Base-by-base conservation (phyloP, 805 yeast genomes). In the Spathaspora gorwiae region DNA sequence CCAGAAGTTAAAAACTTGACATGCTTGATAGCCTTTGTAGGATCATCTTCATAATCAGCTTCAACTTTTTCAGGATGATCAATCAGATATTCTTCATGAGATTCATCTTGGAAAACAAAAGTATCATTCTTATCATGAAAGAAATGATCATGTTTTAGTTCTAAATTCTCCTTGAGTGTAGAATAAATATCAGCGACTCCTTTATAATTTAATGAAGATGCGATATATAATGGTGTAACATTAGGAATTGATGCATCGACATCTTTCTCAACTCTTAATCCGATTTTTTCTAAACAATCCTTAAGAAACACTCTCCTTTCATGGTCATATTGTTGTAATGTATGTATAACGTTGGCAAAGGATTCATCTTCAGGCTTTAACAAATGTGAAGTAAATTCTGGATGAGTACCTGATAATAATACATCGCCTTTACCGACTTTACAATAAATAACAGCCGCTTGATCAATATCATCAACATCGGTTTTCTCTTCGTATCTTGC, bases 361-460 rank as follows among this genome's bases (percentile, higher is more conserved):
- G 35, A 26, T 9, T 35, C 44, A 33, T 45, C 42, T 38, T 43
- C 19, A 0, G 62, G 64, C 48, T 76, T 65, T 50, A 82, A 54
- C 12, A 76, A 66, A 12, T 64, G 60, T 0, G 89, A 84, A 2
- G 80, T 71, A 58, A 83, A 90, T 63, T 94, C 99, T 0, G 97
- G 96, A 64, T 94, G 99, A 0, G 88, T 78, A 0, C 98, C 98
- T 11, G 85, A 73, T 10, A 94, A 72, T 8, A 94, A 64, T 0
- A 83, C 96, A 33, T 66, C 68, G 3, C 99, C 99, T 34, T 76
- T 68, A 1, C 95, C 97, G 2, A 80, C 78, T 8, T 70, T 68
- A 54, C 88, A 79, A 47, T 75, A 64, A 3, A 94, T 78, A 0
- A 80, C 86, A 0, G 97, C 96, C 0, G 96, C 96, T 37, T 59